phyloP scores from a whole-genome alignment of 352 stramenopile genomes.

The Stephanocyclus meneghinianus region DNA sequence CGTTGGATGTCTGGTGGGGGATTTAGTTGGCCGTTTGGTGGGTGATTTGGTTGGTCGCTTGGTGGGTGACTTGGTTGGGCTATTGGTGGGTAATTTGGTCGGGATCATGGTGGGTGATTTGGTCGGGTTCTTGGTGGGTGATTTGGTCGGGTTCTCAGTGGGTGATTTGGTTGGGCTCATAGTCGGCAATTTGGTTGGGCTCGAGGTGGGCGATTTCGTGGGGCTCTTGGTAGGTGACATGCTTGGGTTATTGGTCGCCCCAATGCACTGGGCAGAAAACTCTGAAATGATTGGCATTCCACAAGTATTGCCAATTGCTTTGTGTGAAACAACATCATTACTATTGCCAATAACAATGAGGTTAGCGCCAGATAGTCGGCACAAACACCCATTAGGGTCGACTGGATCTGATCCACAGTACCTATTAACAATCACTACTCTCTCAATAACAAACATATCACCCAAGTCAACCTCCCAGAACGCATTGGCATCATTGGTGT shows the following conservation, averaged over 20 bases:
- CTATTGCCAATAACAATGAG: background rate
- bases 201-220: too few species aligned
- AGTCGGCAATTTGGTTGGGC: too few species aligned
- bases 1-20: background rate
- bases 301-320: background rate
- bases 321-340: background rate
- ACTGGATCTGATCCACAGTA: background rate
- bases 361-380: background rate
- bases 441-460: background rate
- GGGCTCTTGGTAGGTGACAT: too few species aligned
- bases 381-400: background rate
- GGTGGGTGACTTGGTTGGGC: background rate
- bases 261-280: background rate
- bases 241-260: too few species aligned
- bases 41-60: too few species aligned
- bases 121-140: too few species aligned
- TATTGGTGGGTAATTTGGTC: too few species aligned
- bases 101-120: too few species aligned
- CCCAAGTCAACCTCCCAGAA: background rate
- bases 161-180: background rate
- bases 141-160: background rate
- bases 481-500: background rate
- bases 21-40: too few species aligned
- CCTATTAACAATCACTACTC: background rate
- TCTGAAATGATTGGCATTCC: background rate